A percentile compares a stretch with the other conserved stretches of the same genome.
These are phyloP conservation scores for Penicillium malachiteum DNA, from an alignment of 495 filamentous ascomycete genomes.

Conservation along the genomic window DNA sequence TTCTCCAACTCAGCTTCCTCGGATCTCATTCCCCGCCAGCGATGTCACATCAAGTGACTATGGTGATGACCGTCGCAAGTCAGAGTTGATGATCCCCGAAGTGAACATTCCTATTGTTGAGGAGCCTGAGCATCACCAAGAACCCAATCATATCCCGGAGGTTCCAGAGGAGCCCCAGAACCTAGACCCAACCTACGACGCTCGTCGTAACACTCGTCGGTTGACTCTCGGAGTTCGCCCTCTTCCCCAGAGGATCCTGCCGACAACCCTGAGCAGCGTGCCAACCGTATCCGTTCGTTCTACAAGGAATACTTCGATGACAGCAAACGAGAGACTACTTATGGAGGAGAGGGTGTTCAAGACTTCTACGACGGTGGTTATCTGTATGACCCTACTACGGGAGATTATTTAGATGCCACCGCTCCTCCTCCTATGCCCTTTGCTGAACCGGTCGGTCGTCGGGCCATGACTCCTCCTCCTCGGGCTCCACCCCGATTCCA, in stretches of 20 bases:
- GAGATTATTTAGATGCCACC: conserved; percentile 66
- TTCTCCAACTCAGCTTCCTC: conserved; percentile 31
- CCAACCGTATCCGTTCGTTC: conserved; percentile 95
- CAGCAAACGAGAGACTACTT: conserved; percentile 54
- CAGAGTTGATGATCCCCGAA: conserved; percentile 37
- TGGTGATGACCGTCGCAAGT: conserved; percentile 60
- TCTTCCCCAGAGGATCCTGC: conserved; percentile 84
- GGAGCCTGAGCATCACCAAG: conserved; percentile 16
- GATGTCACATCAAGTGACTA: conserved; percentile 58
- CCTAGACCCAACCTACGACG: conserved; percentile 25
- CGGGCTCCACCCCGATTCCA: conserved; percentile 72
- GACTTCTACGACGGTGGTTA: conserved; percentile 58
- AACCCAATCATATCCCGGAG: conserved; percentile 10
- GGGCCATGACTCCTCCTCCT: conserved; percentile 97
- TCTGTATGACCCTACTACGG: conserved; percentile 71
- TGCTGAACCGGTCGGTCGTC: conserved; percentile 77
- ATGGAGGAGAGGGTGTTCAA: conserved; percentile 69
- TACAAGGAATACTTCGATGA: conserved; percentile 99
- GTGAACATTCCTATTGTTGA: conserved; percentile 34
- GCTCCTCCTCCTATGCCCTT: conserved; percentile 54
- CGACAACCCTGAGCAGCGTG: conserved; percentile 87
- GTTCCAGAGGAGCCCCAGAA: conserved; percentile 28
- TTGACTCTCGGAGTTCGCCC: conserved; percentile 91
- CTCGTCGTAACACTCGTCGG: conserved; percentile 63
- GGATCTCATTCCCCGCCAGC: conserved; percentile 43